phyloP scores from a whole-genome alignment of 192 early-diverging fungal species.

The Coemansia asiatica region DNA sequence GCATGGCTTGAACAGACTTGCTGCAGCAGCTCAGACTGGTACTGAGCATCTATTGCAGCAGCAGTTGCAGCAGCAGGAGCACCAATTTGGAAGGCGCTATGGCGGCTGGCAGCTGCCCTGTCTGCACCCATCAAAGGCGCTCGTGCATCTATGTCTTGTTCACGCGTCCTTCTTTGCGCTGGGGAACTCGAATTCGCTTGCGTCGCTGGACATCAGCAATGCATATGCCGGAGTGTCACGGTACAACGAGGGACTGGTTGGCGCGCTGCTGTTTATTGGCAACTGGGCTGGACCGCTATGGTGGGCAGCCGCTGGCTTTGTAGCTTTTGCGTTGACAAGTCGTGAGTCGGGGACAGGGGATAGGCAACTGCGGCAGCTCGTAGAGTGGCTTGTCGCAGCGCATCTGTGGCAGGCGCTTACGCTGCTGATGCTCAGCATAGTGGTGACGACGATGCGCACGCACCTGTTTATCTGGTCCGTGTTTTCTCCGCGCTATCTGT shows the following conservation, averaged over 20 bases:
- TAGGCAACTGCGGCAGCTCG: slow-evolving; percentile 1
- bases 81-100: not conserved
- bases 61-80: too few relatives aligned
- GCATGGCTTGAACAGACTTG: slow-evolving; percentile 3
- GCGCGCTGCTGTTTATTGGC: slow-evolving; percentile 64
- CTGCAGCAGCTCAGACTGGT: not conserved
- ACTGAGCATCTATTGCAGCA: not conserved
- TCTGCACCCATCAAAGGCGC: slow-evolving; percentile 32
- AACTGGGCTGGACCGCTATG: slow-evolving; percentile 74
- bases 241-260: slow-evolving; percentile 63
- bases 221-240: slow-evolving; percentile 71
- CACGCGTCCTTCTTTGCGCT: slow-evolving; percentile 65
- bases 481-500: slow-evolving; percentile 79
- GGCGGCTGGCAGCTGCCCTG: not conserved
- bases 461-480: slow-evolving; percentile 85
- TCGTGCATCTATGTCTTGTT: slow-evolving; percentile 53
- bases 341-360: not conserved
- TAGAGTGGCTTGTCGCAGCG: slow-evolving; percentile 17
- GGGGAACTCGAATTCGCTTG: slow-evolving; percentile 77
- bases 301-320: slow-evolving; percentile 59
- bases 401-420: slow-evolving; percentile 53
- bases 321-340: slow-evolving; percentile 11
- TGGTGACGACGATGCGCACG: slow-evolving; percentile 62
- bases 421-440: slow-evolving; percentile 60
- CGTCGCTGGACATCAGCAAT: slow-evolving; percentile 75